Percentiles rank a stretch among this genome's conserved stretches.
Evolutionary conservation across 805 yeast species (phyloP).

Genomic region (Lipomyces orientalis): DNA sequence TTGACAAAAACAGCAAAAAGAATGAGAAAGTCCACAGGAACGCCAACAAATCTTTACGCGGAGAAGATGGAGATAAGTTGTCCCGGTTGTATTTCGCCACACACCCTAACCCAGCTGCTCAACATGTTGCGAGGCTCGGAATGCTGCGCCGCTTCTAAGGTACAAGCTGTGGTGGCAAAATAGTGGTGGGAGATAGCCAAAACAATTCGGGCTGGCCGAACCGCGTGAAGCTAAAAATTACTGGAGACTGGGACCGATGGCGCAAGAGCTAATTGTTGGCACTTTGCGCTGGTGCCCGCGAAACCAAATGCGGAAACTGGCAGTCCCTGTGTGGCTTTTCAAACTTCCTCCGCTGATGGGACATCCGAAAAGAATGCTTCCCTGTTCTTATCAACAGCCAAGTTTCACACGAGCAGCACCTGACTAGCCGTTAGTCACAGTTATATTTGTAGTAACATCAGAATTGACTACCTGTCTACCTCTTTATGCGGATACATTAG

Average conservation of each 20-base stretch:
- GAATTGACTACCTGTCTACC: neutral
- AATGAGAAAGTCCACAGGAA: neutral
- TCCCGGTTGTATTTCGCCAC: neutral
- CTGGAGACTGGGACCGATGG: too few species aligned
- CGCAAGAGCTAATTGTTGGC: too few species aligned
- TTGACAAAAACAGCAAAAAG: neutral
- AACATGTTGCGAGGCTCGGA: neutral
- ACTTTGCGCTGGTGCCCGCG: neutral
- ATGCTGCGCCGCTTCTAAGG: neutral
- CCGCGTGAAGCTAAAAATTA: too few species aligned
- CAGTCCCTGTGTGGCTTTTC: neutral
- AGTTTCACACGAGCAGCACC: too few species aligned
- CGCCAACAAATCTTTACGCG: neutral
- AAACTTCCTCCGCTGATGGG: neutral
- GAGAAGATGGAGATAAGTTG: slow-evolving; percentile 2
- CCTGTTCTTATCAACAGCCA: too few species aligned
- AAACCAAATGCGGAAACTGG: neutral
- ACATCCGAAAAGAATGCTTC: neutral
- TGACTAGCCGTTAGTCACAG: neutral
- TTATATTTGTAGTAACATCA: neutral
- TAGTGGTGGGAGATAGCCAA: neutral
- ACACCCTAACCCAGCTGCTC: neutral
- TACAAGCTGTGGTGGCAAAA: neutral
- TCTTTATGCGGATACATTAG: neutral
- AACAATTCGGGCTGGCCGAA: too few species aligned